Conservation (phyloP, 2,329 filamentous ascomycete species). For the Lasiodiplodia sp. region DNA sequence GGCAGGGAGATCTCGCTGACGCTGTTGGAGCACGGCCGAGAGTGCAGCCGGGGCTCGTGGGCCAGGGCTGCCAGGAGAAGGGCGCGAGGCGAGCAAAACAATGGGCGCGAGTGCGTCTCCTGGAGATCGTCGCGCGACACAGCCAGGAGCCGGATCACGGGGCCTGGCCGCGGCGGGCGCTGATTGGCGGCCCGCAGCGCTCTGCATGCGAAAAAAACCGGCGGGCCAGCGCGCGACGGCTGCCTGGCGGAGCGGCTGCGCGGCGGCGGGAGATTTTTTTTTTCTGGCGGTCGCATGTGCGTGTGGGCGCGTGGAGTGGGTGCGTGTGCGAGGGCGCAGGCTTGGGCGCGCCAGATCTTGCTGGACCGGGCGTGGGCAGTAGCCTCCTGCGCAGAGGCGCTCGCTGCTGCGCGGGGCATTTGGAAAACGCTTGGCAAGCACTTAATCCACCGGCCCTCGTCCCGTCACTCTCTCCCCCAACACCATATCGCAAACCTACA, state of each 20-base stretch:
- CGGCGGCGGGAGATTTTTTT: constrained; percentile 16
- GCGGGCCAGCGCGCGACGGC: constrained; percentile 17
- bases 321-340: constrained; percentile 8
- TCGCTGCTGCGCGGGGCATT: constrained; percentile 27
- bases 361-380: constrained; percentile 16
- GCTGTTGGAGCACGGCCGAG: constrained; percentile 7
- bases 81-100: constrained; percentile 19
- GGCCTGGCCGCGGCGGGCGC: constrained; percentile 4
- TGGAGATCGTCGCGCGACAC: constrained; percentile 26
- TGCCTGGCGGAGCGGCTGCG: constrained; percentile 17
- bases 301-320: constrained; percentile 7
- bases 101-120: constrained; percentile 16
- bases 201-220: constrained; percentile 13
- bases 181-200: constrained; percentile 17
- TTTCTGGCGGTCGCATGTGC: constrained; percentile 8
- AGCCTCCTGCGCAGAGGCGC: constrained; percentile 19
- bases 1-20: constrained; percentile 20
- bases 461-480: constrained; percentile 30
- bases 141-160: constrained; percentile 23
- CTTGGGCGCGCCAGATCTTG: constrained; percentile 12
- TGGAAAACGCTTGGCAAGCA: constrained; percentile 21
- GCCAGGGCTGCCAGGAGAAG: constrained; percentile 21
- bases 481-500: constrained; percentile 32
- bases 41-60: constrained; percentile 2
- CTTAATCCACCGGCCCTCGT: constrained; percentile 29